Base-by-base conservation (phyloP, 768 basidiomycete species). In the Kwoniella pini region DNA sequence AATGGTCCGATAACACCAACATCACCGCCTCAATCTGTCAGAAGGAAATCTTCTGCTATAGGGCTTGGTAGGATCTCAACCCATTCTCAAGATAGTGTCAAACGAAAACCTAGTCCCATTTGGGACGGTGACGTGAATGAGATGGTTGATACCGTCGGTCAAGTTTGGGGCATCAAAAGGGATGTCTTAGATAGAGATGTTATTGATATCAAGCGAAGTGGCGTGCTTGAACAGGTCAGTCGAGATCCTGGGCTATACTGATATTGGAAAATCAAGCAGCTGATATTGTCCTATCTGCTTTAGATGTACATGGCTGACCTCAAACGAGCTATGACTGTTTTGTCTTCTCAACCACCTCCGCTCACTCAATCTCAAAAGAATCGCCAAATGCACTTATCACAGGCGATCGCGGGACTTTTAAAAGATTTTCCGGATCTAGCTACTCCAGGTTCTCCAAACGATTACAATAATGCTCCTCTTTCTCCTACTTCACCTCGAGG, bases 301-400 rank as follows among this genome's bases (percentile, higher is more conserved):
- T 33, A 70, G 72, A 58, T 65, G 24, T 75, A 78, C 62, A 49
- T 75, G 36, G 46, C 62, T 28, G 75, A 78, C 49, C 46, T 76
- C 4, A 73, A 76, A 57, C 54, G 62, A 30, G 63, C 64, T 11
- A 50, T 76, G 39, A 44, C 69, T 10, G 43, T 52, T 26, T 50
- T 74, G 28, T 64, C 63, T 7, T 45, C 44, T 42, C 63, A 52
- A 13, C 54, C 33, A 26, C 44, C 40, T 30, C 62, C 60, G n/a
- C 60, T 54, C 39, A 66, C 38, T 53, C 60, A 22, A 22, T 57
- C 57, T 11, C 52, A 49, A 48, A 65, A 45, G 55, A 54, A 54
- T 36, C 54, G 75, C 36, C 65, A 72, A 54, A 43, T 38, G 21
- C 38, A 64, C 9, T 59, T 74, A 36, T 66, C 62, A 27, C 68